phyloP scores from a whole-genome alignment of 208 protist species.

The Hexamita inflata region DNA sequence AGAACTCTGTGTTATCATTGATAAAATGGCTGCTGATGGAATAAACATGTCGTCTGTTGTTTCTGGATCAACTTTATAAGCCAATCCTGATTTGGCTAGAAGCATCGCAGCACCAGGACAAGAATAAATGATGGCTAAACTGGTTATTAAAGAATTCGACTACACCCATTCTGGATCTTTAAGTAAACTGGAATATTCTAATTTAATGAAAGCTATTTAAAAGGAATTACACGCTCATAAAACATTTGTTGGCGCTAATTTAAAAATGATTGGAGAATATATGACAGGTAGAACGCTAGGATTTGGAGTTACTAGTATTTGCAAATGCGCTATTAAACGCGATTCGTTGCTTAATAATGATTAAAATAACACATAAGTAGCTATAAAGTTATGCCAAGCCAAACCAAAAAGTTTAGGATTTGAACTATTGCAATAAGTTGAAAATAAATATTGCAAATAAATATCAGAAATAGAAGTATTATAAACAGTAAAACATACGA shows the following conservation, averaged over 20 bases:
- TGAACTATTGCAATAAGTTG: neutral
- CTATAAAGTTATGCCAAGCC: neutral
- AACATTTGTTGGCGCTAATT: neutral
- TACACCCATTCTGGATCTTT: conserved; percentile 1
- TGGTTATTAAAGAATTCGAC: conserved; percentile 15
- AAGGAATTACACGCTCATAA: neutral
- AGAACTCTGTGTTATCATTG: too few species aligned
- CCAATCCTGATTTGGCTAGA: too few species aligned
- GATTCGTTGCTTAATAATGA: neutral
- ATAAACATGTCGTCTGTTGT: too few species aligned
- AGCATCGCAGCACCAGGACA: too few species aligned
- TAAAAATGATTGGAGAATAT: neutral
- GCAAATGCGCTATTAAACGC: neutral
- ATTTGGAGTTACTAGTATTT: conserved; percentile 2
- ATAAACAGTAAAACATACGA: neutral
- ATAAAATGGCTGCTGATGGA: too few species aligned
- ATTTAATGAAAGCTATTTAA: neutral
- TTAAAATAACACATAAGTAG: neutral
- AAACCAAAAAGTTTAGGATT: neutral
- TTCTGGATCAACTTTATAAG: too few species aligned
- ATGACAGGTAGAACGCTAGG: conserved; percentile 19
- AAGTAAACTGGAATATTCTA: neutral
- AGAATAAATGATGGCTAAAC: too few species aligned
- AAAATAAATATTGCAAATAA: neutral
- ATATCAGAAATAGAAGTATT: too few species aligned